These are phyloP conservation scores for Pythium dissotocum DNA, from an alignment of 352 stramenopile species.

Conservation along the genomic window DNA sequence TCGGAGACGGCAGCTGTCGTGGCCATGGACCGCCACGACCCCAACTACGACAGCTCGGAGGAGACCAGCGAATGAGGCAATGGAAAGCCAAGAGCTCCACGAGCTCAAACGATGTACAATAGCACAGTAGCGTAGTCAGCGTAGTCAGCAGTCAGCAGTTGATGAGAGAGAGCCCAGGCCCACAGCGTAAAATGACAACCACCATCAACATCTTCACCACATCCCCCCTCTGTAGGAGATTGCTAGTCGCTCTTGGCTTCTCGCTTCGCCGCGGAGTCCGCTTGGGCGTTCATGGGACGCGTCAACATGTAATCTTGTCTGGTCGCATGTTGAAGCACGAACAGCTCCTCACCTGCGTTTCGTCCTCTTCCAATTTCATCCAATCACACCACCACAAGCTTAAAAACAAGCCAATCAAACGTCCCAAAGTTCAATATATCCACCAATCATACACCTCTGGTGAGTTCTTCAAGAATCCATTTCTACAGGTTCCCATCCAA, in stretches of 20 bases:
- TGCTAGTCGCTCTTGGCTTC: neutral
- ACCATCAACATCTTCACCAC: neutral
- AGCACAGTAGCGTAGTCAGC: neutral
- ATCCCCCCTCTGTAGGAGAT: too few species aligned
- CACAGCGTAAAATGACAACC: conserved; percentile 1
- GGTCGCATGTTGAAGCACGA: conserved; percentile 25
- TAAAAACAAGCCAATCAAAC: conserved; percentile 26
- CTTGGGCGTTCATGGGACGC: too few species aligned
- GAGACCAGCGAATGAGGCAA: conserved; percentile 4
- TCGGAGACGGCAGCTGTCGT: conserved; percentile 36
- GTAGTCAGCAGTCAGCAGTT: neutral
- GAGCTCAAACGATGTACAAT: neutral
- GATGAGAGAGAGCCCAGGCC: neutral
- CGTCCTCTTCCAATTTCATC: neutral
- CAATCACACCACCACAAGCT: conserved; percentile 15
- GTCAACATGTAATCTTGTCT: neutral
- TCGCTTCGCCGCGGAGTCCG: neutral
- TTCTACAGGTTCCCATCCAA: conserved; percentile 9
- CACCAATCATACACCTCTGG: conserved; percentile 3
- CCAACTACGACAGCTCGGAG: conserved; percentile 66
- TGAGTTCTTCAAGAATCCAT: conserved; percentile 22
- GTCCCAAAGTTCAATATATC: neutral
- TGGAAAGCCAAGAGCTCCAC: neutral
- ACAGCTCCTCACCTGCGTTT: neutral
- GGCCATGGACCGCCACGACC: conserved; percentile 68